Base-by-base conservation (phyloP, 495 filamentous ascomycete species). In the Lasiosphaeria miniovina region DNA sequence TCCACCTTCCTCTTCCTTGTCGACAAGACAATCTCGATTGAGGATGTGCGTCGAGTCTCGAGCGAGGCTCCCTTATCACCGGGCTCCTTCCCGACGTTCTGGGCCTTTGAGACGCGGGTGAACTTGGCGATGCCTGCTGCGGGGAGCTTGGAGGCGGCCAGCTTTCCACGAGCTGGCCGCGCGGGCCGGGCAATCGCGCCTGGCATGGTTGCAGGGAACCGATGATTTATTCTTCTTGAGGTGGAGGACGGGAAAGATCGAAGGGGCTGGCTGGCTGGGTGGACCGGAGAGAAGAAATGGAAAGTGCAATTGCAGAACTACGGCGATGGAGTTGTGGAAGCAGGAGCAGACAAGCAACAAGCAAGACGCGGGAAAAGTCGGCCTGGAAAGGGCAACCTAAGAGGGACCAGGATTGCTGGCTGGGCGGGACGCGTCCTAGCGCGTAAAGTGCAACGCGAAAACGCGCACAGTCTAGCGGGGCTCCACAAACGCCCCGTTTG, bases 61-160 rank as follows among this genome's bases (percentile, higher is more conserved):
- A 58, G 12, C 4, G 65, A 17, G 14, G 52, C 57, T 12, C 55
- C 24, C 52, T 69, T 67, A 36, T 62, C 53, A 11, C 50, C 32
- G 35, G 45, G 14, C 58, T 74, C 66, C 60, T 80, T 78, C 40
- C 68, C 65, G 24, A 57, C 15, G 4, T 59, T 58, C 34, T 71
- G 61, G 17, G 57, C 57, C 65, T 78, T 78, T 4, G 77, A 77
- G 58, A 78, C 61, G 54, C 75, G 75, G 33, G 67, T 58, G 61
- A 75, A 77, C 59, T 55, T 74, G 71, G 59, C 65, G 55, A 78
- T 71, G 59, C 49, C 54, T 11, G 60, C 31, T 6, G 60, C 15
- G 46, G 65, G 14, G 31, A 56, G 48, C 49, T 63, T 64, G 50
- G 70, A 35, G 24, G 49, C 53, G 33, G 38, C 65, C 33, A 53